Percentiles rank a stretch among this genome's conserved stretches.
Conservation (phyloP, 2,329 filamentous ascomycete species). For the Grosmannia penicillata region DNA sequence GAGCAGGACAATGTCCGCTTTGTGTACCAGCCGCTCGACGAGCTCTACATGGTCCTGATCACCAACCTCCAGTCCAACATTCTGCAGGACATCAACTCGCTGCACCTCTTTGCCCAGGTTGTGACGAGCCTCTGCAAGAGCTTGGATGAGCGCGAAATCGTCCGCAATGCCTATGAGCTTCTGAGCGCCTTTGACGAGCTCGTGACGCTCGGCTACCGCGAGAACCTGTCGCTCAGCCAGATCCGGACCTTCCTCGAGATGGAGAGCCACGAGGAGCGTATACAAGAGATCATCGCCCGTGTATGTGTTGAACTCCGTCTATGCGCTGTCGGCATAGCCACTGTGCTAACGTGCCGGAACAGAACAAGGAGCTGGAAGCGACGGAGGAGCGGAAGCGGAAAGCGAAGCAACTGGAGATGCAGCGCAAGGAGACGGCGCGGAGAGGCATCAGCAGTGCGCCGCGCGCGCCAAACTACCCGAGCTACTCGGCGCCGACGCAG, state of each 20-base stretch:
- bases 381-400: slow-evolving; percentile 97
- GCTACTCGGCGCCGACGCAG: slow-evolving; percentile 62
- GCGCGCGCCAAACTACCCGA: slow-evolving; percentile 70
- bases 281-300: slow-evolving; percentile 92
- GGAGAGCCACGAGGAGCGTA: slow-evolving; percentile 97
- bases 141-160: slow-evolving; percentile 87
- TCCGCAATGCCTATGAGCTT: slow-evolving; percentile 89
- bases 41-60: slow-evolving; percentile 98
- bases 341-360: slow-evolving; percentile 3
- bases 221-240: slow-evolving; percentile 90
- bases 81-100: slow-evolving; percentile 94
- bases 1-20: slow-evolving; percentile 99
- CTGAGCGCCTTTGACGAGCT: slow-evolving; percentile 95
- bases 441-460: slow-evolving; percentile 41
- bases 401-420: slow-evolving; percentile 96
- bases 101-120: slow-evolving; percentile 95
- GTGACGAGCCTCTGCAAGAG: slow-evolving; percentile 94
- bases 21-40: slow-evolving; percentile 96
- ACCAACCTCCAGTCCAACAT: slow-evolving; percentile 99
- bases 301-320: slow-evolving; percentile 31
- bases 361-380: slow-evolving; percentile 98
- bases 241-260: slow-evolving; percentile 99
- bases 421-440: slow-evolving; percentile 88
- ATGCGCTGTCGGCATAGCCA: too few species aligned
- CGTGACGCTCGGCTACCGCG: slow-evolving; percentile 86